Conservation (phyloP, 1,284 basidiomycete genomes). For the Fomitiporia mediterranea region DNA sequence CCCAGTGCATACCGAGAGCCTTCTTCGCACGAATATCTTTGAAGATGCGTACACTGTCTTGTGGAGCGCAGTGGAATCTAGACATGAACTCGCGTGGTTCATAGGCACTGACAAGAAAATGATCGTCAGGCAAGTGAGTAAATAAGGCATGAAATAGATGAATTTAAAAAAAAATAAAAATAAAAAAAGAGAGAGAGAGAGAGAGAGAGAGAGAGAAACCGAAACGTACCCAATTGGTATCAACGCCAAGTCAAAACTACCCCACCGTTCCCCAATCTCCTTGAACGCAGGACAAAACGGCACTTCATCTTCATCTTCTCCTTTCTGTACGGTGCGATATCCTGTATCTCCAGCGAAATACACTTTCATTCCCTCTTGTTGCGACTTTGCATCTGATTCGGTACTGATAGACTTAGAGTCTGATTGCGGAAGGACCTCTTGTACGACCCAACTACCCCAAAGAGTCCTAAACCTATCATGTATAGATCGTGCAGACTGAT, state of each 20-base stretch:
- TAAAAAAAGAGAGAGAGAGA: too few species aligned
- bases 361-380: constrained; percentile 34
- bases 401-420: too few species aligned
- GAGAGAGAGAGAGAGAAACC: neutral
- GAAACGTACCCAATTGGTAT: constrained; percentile 57
- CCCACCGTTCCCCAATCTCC: constrained; percentile 58
- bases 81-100: constrained; percentile 53
- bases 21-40: constrained; percentile 51
- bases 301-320: constrained; percentile 46
- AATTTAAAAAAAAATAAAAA: too few species aligned
- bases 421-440: constrained; percentile 20
- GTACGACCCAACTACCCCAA: constrained; percentile 25
- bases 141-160: too few species aligned
- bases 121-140: neutral
- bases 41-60: constrained; percentile 62
- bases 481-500: constrained; percentile 36
- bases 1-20: constrained; percentile 71
- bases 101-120: constrained; percentile 46
- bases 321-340: constrained; percentile 42
- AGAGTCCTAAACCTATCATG: constrained; percentile 23
- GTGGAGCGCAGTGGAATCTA: constrained; percentile 54
- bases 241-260: constrained; percentile 56
- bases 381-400: constrained; percentile 9
- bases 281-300: constrained; percentile 65
- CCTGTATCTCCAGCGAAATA: constrained; percentile 74